Percentiles rank a stretch among this genome's conserved stretches.
These are phyloP conservation scores for Coemansia brasiliensis DNA, from an alignment of 192 early-diverging fungal species.

Conservation along the genomic window DNA sequence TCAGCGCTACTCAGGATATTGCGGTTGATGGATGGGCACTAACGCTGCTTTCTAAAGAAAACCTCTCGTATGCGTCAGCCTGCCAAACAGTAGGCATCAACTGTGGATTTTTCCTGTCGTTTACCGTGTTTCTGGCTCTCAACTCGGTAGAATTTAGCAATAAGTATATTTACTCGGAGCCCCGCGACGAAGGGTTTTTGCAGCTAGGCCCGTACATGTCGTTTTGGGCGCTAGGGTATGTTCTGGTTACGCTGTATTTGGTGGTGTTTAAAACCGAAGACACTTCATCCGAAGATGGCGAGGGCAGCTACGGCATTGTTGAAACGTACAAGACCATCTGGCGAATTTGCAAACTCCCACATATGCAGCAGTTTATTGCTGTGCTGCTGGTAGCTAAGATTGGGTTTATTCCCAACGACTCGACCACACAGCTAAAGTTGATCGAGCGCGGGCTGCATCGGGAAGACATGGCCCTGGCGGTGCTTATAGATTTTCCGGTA, in stretches of 20 bases:
- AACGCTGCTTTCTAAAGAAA: slow-evolving; percentile 87
- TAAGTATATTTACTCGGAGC: slow-evolving; percentile 75
- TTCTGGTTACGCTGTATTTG: slow-evolving; percentile 82
- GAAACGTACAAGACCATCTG: slow-evolving; percentile 88
- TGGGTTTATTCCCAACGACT: slow-evolving; percentile 94
- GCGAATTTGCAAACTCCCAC: slow-evolving; percentile 78
- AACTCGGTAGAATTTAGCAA: slow-evolving; percentile 95
- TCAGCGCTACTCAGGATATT: slow-evolving; percentile 93
- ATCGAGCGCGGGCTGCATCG: slow-evolving; percentile 92
- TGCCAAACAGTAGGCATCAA: slow-evolving; percentile 98
- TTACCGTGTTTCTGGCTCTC: slow-evolving; percentile 95
- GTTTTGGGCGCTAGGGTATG: slow-evolving; percentile 92
- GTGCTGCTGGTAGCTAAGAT: slow-evolving; percentile 87
- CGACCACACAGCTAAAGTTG: slow-evolving; percentile 91
- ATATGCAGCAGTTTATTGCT: slow-evolving; percentile 83
- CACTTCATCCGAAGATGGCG: slow-evolving; percentile 28
- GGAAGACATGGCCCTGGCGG: slow-evolving; percentile 91
- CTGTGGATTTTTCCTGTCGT: slow-evolving; percentile 91
- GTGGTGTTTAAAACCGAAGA: slow-evolving; percentile 82
- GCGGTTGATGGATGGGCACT: slow-evolving; percentile 89
- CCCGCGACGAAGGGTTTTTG: slow-evolving; percentile 70
- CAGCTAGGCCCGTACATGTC: slow-evolving; percentile 83
- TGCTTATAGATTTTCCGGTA: slow-evolving; percentile 94
- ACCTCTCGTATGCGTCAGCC: slow-evolving; percentile 86
- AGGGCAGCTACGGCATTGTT: slow-evolving; percentile 64